Evolutionary conservation across 257 asterid species (phyloP).

Genomic region (Handroanthus guayacan): DNA sequence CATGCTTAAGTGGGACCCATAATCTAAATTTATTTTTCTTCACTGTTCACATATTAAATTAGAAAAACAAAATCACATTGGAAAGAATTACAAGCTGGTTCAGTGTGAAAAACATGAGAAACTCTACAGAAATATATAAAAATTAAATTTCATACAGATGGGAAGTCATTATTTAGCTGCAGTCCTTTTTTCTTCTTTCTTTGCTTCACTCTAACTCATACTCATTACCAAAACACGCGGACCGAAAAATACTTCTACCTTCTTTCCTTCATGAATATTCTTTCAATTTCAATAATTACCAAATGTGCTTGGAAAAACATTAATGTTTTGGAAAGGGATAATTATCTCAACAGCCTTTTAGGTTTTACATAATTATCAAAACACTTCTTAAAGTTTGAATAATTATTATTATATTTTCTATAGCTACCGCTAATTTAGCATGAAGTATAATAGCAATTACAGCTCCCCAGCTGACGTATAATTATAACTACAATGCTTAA

Average conservation of each 20-base stretch:
- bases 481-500: no score
- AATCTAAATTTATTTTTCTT: no score
- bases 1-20: no score
- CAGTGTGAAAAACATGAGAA: neutral
- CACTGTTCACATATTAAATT: neutral
- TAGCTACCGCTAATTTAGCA: no score
- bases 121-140: neutral
- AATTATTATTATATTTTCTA: no score
- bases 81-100: neutral
- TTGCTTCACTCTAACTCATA: conserved; percentile 43
- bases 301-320: conserved; percentile 2
- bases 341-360: no score
- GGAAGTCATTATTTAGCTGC: conserved; percentile 35
- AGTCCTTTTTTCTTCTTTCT: conserved; percentile 24
- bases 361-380: no score
- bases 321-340: neutral
- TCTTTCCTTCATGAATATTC: conserved; percentile 35
- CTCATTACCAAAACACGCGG: conserved; percentile 36
- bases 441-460: no score
- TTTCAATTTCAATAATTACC: neutral
- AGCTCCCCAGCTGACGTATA: no score
- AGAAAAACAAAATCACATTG: neutral
- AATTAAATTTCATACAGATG: conserved; percentile 24
- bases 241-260: neutral
- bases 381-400: neutral